Percentiles rank a stretch among this genome's conserved stretches.
Evolutionary conservation across 2,329 filamentous ascomycete genomes (phyloP).

Genomic region (Zymoseptoria crescenta): DNA sequence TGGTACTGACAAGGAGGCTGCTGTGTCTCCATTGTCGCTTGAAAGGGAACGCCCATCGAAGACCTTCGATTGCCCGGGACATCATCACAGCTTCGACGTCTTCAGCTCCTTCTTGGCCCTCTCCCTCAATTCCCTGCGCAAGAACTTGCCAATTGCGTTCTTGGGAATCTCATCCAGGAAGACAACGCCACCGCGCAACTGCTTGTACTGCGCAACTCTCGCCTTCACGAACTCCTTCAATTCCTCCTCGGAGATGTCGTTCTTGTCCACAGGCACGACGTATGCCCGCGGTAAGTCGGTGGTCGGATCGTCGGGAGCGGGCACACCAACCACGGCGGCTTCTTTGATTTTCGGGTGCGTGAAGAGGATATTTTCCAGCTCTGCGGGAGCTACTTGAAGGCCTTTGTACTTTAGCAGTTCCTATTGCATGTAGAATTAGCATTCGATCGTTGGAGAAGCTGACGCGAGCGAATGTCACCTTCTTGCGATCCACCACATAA

Average conservation of each 20-base stretch:
- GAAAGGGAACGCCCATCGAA: too few species aligned
- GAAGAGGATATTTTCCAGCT: slow-evolving; percentile 39
- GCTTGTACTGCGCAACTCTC: slow-evolving; percentile 40
- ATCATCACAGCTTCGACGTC: not conserved
- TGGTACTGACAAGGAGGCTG: too few species aligned
- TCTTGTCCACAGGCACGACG: slow-evolving; percentile 31
- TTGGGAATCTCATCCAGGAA: slow-evolving; percentile 42
- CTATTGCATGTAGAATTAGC: slow-evolving; percentile 36
- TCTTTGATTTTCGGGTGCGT: slow-evolving; percentile 37
- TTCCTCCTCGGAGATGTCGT: slow-evolving; percentile 26
- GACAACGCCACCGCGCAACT: slow-evolving; percentile 37
- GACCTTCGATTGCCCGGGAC: too few species aligned
- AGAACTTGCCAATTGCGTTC: slow-evolving; percentile 40
- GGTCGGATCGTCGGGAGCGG: slow-evolving; percentile 38
- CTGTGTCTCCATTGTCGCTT: too few species aligned
- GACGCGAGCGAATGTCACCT: slow-evolving; percentile 12
- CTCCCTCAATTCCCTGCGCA: slow-evolving; percentile 37
- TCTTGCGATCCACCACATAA: slow-evolving; percentile 72
- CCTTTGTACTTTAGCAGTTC: slow-evolving; percentile 50
- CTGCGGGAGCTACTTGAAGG: slow-evolving; percentile 41
- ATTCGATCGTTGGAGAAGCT: not conserved
- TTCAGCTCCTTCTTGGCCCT: slow-evolving; percentile 33
- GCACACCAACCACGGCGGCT: slow-evolving; percentile 38
- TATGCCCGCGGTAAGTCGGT: slow-evolving; percentile 40
- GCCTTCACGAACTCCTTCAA: slow-evolving; percentile 35